Evolutionary conservation across 164 flowering plant genomes (phyloP), one percentile per base, ranked within the genome.

Genomic region (Vitis labrusca): DNA sequence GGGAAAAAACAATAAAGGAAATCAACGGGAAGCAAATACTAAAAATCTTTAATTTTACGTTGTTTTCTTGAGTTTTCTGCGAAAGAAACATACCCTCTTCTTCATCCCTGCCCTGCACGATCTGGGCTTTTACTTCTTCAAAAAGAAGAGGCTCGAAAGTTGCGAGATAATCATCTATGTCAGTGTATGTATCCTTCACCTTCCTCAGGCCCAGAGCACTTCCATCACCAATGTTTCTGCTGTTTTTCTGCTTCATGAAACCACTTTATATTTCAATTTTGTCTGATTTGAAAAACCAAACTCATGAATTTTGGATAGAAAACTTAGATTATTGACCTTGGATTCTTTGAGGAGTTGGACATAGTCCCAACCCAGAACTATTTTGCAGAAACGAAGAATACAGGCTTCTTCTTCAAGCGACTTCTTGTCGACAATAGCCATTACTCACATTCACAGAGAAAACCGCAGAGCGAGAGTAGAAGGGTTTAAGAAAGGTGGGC

Each of bases 121-220:
- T 89, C 64, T 95, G 96, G 15, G 99, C 93, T 73, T 91, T 95
- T 30, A 86, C 94, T 78, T 95, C 98, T 77, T 95, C 99, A 23
- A 95, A 89, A 23, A 95, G 72, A 68, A 95, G 91, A 3, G 98
- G 97, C 78, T 93, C 98, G 61, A 85, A 92, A n/a, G 92, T 90
- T 2, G 72, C 71, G 13, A 91, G 75, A 64, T 96, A 93, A 19
- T 96, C 99, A 51, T 87, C 83, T 12, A 90, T 82, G 64, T 86
- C 88, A n/a, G 68, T 76, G 73, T 85, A 96, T 0, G 82, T 84
- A 51, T 83, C 66, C 82, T 91, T 90, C 69, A 88, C 95, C 65
- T 79, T 59, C 64, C 67, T 84, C 66, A 96, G 61, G 5, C 81
- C 86, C 69, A 65, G 52, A 50, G 66, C 66, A 14, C 59, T 77